Evolutionary conservation across 805 yeast species (phyloP), one percentile per base, ranked within the genome.

Genomic region (Ogataea naganishii): DNA sequence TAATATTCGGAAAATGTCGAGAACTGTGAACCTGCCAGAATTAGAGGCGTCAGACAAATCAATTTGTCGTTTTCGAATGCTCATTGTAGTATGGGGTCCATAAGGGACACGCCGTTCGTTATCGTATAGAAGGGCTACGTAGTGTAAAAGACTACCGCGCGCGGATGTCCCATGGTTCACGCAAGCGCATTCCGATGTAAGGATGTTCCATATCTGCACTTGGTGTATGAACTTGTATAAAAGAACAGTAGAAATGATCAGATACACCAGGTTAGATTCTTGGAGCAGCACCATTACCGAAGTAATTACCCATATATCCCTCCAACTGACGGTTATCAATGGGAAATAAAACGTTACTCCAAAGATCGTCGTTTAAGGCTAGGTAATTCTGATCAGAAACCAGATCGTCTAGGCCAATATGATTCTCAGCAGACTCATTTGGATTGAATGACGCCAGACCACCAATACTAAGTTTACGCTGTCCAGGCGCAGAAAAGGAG

Each of bases 321-420:
- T 18, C 30, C 24, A 24, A 8, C 20, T 19, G 34, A 12, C 14
- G 18, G 23, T 23, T 17, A 16, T 33, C 37, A 16, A 15, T 27
- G 18, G 30, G 23, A 24, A 36, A 53, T 18, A 64, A 41, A 24
- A 65, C 47, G 31, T 75, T 78, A 12, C 71, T 59, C 83, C 83
- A 75, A 44, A 75, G 73, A 41, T 75, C 81, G 38, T 75, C 82
- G 32, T 68, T 70, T 17, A 73, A 47, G 18, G 71, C 65, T n/a
- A n/a, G n/a, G n/a, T n/a, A n/a, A n/a, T n/a, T n/a, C n/a, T n/a
- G n/a, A n/a, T n/a, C n/a, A n/a, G n/a, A n/a, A n/a, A n/a, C n/a
- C n/a, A n/a, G n/a, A n/a, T n/a, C n/a, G n/a, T n/a, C n/a, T n/a
- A n/a, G n/a, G n/a, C n/a, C n/a, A n/a, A n/a, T n/a, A n/a, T n/a